These are phyloP conservation scores for Aspergillus jensenii DNA, from an alignment of 2,329 filamentous ascomycete genomes.

Conservation along the genomic window DNA sequence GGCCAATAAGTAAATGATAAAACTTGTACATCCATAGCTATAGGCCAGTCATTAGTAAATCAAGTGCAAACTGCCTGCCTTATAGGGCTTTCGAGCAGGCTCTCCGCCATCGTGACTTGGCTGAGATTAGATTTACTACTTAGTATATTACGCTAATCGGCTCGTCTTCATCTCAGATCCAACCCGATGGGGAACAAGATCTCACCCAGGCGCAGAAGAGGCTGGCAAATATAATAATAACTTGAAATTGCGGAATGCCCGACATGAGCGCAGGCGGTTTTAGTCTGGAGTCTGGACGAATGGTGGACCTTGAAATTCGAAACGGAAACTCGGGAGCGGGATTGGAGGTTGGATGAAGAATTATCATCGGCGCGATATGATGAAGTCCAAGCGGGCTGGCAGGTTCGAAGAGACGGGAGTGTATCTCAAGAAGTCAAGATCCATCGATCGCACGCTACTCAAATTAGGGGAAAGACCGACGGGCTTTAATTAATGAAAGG, in stretches of 20 bases:
- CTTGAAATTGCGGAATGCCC: not conserved
- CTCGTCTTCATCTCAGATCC: slow-evolving; percentile 3
- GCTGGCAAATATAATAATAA: not conserved
- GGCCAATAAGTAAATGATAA: too few species aligned
- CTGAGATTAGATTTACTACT: too few species aligned
- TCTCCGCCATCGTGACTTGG: not conserved
- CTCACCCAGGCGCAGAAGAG: not conserved
- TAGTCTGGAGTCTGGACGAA: not conserved
- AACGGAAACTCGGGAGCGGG: not conserved
- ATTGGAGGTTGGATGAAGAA: not conserved
- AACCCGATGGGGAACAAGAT: not conserved
- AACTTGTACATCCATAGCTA: not conserved
- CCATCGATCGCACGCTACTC: slow-evolving; percentile 23
- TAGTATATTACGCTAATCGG: slow-evolving; percentile 4
- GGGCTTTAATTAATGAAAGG: slow-evolving; percentile 13
- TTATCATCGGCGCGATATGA: not conserved
- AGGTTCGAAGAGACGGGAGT: slow-evolving; percentile 2
- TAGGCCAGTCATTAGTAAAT: not conserved
- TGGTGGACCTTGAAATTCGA: not conserved
- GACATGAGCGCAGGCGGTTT: not conserved
- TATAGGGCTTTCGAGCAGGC: not conserved
- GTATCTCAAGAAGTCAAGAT: slow-evolving; percentile 20
- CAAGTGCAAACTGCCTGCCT: not conserved
- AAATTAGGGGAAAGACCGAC: slow-evolving; percentile 16
- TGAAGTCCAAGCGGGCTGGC: not conserved